phyloP scores from a whole-genome alignment of 2,329 filamentous ascomycete genomes.

The Trichoderma sp. region DNA sequence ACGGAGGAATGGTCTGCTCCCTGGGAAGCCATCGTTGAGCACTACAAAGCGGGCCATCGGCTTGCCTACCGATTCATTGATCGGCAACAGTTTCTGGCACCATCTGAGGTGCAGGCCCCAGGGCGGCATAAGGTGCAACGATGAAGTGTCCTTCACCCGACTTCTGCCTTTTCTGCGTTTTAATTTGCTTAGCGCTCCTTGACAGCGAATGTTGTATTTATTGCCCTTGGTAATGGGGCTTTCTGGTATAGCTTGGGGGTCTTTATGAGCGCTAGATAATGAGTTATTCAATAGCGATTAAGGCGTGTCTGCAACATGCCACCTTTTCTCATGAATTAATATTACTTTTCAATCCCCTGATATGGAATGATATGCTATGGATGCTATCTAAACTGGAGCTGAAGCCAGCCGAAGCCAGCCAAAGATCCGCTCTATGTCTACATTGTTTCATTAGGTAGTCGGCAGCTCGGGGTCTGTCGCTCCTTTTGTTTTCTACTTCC shows the following conservation, averaged over 20 bases:
- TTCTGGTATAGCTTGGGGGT: background rate
- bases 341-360: background rate
- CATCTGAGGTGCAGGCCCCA: background rate
- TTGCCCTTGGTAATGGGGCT: background rate
- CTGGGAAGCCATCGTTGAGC: conserved; percentile 3
- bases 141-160: background rate
- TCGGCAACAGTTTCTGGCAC: background rate
- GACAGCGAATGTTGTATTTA: background rate
- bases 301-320: background rate
- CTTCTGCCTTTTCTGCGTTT: background rate
- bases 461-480: background rate
- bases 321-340: background rate
- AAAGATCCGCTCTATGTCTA: background rate
- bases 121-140: background rate
- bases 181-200: background rate
- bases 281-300: background rate
- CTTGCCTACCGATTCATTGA: background rate
- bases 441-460: background rate
- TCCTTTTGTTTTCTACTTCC: background rate
- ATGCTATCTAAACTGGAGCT: background rate
- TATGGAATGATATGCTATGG: background rate
- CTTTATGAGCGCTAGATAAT: background rate
- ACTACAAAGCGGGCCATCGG: conserved; percentile 1
- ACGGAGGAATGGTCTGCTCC: background rate
- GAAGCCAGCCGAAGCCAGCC: background rate